phyloP scores from a whole-genome alignment of 306 rosid genomes.

The Acacia melanoxylon region DNA sequence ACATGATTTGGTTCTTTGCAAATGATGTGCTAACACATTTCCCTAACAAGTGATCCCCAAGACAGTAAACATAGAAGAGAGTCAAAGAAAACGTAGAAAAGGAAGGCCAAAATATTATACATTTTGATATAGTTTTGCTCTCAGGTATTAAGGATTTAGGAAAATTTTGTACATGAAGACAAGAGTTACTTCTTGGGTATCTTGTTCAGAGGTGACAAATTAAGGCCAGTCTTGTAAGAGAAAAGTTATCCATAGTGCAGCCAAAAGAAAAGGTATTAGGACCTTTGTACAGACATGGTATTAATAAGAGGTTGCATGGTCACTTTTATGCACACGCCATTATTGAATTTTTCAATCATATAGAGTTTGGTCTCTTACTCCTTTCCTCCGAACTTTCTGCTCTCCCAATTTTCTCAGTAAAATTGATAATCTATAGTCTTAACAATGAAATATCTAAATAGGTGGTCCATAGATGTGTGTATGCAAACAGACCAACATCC shows the following conservation, averaged over 20 bases:
- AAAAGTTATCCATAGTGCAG: background rate
- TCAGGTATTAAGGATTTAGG: too few species aligned
- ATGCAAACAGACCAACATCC: conserved; percentile 6
- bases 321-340: background rate
- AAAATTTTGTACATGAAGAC: too few species aligned
- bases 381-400: background rate
- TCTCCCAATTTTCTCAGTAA: background rate
- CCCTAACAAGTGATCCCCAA: too few species aligned
- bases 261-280: background rate
- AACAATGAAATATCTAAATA: background rate
- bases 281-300: background rate
- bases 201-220: too few species aligned
- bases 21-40: too few species aligned
- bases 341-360: background rate
- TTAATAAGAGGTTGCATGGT: background rate
- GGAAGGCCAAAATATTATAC: too few species aligned
- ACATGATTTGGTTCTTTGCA: too few species aligned
- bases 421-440: background rate
- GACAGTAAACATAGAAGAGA: too few species aligned
- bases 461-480: background rate
- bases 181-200: too few species aligned
- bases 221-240: too few species aligned
- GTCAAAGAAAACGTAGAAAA: too few species aligned
- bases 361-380: background rate
- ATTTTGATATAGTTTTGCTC: too few species aligned